Evolutionary conservation across 73 alveolate species (phyloP), one percentile per base, ranked within the genome.

Genomic region (Urostyla sp.): DNA sequence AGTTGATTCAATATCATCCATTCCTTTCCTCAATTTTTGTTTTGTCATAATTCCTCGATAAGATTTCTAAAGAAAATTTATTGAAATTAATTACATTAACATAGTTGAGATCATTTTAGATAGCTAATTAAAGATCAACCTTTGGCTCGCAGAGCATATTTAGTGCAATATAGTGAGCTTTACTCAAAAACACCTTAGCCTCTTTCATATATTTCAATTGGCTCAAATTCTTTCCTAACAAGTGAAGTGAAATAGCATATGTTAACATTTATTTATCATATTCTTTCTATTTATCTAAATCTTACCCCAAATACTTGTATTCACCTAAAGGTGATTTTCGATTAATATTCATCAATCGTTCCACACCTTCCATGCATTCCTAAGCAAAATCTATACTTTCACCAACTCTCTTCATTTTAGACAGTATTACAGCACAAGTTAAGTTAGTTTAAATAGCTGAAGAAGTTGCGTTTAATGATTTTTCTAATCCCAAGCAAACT

Each of bases 391-490:
- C 84, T 1, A 72, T 50, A 1, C 81, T 52, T 23, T 72, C 87
- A 18, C 77, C 83, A 21, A 30, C 36, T 23, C 77, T 72, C 15
- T 66, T 69, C 2, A 83, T 40, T 28, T 83, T 83, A 10, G 87
- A 72, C 0, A 72, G 66, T 10, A 83, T 50, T 20, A 83, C 77
- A n/a, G 85, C 84, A 21, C 87, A 73, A 28, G 84, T 83, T 21
- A 83, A 52, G 38, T 43, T 31, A 35, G 91, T 83, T 38, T 79
- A n/a, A n/a, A n/a, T n/a, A n/a, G n/a, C 73, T 21, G 83, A 60
- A 6, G 86, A 37, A 2, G 31, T 37, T 35, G 49, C 80, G 18
- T 20, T 35, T 30, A 52, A 44, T 34, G 72, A 86, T 37, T 53
- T 40, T 48, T 83, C 91, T 32, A 83, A 46, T 44, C 48, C 36